A percentile compares a stretch with the other conserved stretches of the same genome.
Conservation (phyloP, 2,329 filamentous ascomycete genomes). For the Xylaria sp. region DNA sequence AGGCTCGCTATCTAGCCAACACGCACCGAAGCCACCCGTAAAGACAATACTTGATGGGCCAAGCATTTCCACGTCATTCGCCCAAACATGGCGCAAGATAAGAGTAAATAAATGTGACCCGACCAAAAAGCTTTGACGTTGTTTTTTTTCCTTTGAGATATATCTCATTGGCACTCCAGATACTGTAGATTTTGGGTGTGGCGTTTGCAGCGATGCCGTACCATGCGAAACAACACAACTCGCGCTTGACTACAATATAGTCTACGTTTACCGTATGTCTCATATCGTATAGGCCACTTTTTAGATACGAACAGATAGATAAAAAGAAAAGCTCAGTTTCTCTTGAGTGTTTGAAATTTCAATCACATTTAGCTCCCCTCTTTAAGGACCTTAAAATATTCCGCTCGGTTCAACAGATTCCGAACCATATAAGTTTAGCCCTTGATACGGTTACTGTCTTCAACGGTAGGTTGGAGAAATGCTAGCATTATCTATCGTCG, state of each 20-base stretch:
- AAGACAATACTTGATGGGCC: not conserved
- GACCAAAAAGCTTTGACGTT: not conserved
- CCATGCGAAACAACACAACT: not conserved
- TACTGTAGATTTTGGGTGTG: constrained; percentile 6
- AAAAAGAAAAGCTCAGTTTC: not conserved
- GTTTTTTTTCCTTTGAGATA: not conserved
- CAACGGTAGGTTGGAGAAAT: constrained; percentile 7
- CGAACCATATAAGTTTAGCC: constrained; percentile 13
- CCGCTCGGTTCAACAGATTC: constrained; percentile 26
- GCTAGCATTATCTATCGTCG: not conserved
- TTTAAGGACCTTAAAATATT: not conserved
- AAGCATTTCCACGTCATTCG: not conserved
- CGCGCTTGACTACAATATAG: not conserved
- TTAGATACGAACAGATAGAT: no score
- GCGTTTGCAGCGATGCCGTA: not conserved
- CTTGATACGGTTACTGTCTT: constrained; percentile 2
- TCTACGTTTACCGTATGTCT: not conserved
- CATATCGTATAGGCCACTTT: not conserved
- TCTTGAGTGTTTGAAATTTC: not conserved
- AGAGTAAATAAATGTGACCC: not conserved
- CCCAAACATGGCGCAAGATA: constrained; percentile 10
- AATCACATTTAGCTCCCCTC: not conserved
- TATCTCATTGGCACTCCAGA: constrained; percentile 7
- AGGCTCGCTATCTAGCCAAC: not conserved
- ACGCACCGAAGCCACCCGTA: not conserved